These are phyloP conservation scores for Falciphora oryzae DNA, from an alignment of 2,329 filamentous ascomycete species.

Conservation along the genomic window DNA sequence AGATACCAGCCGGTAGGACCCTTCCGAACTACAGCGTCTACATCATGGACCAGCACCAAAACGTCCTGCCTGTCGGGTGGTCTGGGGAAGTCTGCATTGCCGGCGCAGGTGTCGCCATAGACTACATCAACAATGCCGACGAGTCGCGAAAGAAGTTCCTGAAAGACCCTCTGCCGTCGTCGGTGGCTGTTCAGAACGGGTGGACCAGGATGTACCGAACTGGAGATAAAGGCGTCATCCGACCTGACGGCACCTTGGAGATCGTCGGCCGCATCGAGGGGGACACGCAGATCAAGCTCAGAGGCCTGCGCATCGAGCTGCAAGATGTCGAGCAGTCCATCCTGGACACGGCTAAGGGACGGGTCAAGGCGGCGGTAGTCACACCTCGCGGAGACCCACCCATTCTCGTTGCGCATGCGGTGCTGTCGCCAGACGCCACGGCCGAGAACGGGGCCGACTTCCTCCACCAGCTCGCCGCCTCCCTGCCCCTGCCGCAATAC, in stretches of 20 bases:
- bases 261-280: slow-evolving; percentile 29
- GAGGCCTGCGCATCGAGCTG: slow-evolving; percentile 37
- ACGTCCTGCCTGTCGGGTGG: slow-evolving; percentile 26
- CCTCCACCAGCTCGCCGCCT: slow-evolving; percentile 5
- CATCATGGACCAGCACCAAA: slow-evolving; percentile 31
- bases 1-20: slow-evolving; percentile 10
- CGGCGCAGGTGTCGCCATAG: slow-evolving; percentile 32
- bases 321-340: slow-evolving; percentile 29
- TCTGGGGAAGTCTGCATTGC: slow-evolving; percentile 34
- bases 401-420: slow-evolving; percentile 10
- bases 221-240: slow-evolving; percentile 29
- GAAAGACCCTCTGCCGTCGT: slow-evolving; percentile 16
- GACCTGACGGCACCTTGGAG: slow-evolving; percentile 25
- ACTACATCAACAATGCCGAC: slow-evolving; percentile 30
- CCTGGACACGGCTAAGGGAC: slow-evolving; percentile 4
- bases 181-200: slow-evolving; percentile 14
- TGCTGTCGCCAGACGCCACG: slow-evolving; percentile 1
- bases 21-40: slow-evolving; percentile 31
- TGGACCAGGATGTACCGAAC: slow-evolving; percentile 27
- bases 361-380: slow-evolving; percentile 6
- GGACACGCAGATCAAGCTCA: slow-evolving; percentile 35
- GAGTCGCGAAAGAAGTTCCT: slow-evolving; percentile 20
- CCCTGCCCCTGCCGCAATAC: slow-evolving; percentile 20
- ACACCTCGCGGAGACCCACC: slow-evolving; percentile 4
- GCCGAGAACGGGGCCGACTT: slow-evolving; percentile 8